phyloP scores from a whole-genome alignment of 2,329 filamentous ascomycete species.

The Ascosphaera apis region DNA sequence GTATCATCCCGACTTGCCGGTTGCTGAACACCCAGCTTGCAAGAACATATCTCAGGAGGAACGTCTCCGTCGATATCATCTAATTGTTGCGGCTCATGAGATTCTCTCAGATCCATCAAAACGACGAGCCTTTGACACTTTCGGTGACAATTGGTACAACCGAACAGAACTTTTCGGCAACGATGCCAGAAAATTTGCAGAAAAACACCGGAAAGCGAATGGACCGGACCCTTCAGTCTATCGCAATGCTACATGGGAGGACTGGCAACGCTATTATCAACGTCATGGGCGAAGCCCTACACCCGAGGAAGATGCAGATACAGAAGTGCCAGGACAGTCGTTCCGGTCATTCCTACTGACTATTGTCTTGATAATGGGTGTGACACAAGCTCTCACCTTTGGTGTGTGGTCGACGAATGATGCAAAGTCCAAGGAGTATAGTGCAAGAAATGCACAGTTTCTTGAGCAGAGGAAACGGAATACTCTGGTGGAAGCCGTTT shows the following conservation, averaged over 20 bases:
- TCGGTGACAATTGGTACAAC: slow-evolving; percentile 57
- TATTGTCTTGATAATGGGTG: slow-evolving; percentile 44
- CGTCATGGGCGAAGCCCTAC: slow-evolving; percentile 22
- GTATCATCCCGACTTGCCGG: slow-evolving; percentile 66
- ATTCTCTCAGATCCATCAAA: slow-evolving; percentile 64
- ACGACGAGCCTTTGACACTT: slow-evolving; percentile 58
- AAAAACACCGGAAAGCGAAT: slow-evolving; percentile 15
- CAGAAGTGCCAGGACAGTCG: slow-evolving; percentile 43
- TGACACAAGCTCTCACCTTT: slow-evolving; percentile 49
- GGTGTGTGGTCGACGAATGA: slow-evolving; percentile 28
- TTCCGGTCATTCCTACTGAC: slow-evolving; percentile 54
- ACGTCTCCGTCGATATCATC: slow-evolving; percentile 69
- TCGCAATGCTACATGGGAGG: slow-evolving; percentile 86
- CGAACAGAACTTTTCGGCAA: slow-evolving; percentile 8
- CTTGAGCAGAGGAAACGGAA: slow-evolving; percentile 29
- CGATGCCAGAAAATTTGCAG: slow-evolving; percentile 9
- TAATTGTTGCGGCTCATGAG: slow-evolving; percentile 69
- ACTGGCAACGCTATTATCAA: slow-evolving; percentile 70
- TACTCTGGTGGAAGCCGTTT: slow-evolving; percentile 25
- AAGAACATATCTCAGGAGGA: slow-evolving; percentile 32
- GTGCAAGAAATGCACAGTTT: slow-evolving; percentile 37
- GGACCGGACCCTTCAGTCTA: slow-evolving; percentile 23
- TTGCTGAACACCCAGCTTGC: slow-evolving; percentile 19
- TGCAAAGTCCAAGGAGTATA: slow-evolving; percentile 32
- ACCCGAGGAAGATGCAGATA: slow-evolving; percentile 20